A percentile compares a stretch with the other conserved stretches of the same genome.
Evolutionary conservation across 257 asterid genomes (phyloP).

Genomic region (Ballota nigra): DNA sequence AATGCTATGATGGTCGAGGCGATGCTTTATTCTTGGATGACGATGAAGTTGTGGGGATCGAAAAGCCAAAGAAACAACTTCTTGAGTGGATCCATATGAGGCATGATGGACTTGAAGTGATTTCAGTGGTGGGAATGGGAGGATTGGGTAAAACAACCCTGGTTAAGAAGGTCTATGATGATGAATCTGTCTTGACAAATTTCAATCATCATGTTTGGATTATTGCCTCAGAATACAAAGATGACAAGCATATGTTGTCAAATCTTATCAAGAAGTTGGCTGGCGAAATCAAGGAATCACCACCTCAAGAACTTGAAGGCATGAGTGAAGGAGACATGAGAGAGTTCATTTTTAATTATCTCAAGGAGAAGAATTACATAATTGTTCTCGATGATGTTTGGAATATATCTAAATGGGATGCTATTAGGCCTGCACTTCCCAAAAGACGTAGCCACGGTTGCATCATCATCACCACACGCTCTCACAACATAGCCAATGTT

Average conservation of each 20-base stretch:
- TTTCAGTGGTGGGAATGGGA: not conserved
- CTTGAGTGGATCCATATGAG: not conserved
- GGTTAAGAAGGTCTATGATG: conserved; percentile 11
- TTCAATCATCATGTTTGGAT: not conserved
- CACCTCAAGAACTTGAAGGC: not conserved
- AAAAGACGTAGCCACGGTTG: not conserved
- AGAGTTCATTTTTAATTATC: not conserved
- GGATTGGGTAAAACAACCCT: conserved; percentile 14
- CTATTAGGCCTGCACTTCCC: not conserved
- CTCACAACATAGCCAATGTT: not conserved
- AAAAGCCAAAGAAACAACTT: not conserved
- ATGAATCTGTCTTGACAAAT: not conserved
- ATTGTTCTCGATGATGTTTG: conserved; percentile 18
- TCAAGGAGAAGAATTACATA: not conserved
- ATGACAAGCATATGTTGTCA: not conserved
- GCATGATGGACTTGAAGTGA: not conserved
- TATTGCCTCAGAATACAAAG: conserved; percentile 1
- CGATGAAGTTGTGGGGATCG: not conserved
- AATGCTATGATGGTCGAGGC: not conserved
- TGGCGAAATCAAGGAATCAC: not conserved
- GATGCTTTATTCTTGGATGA: not conserved
- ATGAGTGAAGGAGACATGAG: conserved; percentile 4
- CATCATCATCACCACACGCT: conserved; percentile 13
- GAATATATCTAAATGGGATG: not conserved
- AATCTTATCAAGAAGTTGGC: not conserved